Base-by-base conservation (phyloP, 2,329 filamentous ascomycete species). In the Berkeleyomyces basicola region DNA sequence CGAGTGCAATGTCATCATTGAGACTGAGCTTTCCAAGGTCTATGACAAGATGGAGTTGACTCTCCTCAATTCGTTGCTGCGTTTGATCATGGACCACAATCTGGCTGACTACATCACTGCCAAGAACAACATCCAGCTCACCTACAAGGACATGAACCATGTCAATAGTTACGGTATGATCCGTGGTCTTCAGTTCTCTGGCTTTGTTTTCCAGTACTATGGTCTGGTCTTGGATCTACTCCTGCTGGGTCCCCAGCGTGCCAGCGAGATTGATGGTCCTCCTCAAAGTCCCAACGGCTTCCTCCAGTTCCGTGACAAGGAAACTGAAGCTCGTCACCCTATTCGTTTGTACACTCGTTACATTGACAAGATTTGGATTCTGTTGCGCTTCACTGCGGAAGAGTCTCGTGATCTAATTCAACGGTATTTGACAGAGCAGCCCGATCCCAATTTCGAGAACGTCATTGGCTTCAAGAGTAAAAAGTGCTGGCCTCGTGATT, bases 111-210 rank as follows among this genome's bases (percentile, higher is more conserved):
- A 99, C 75, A 99, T 99, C 70, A 96, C 92, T 0, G 90, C 92
- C 44, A 99, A 99, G 82, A 99, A 99, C 79, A 99, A 99, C 71
- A 93, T 99, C 10, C 92, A 96, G 72, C 82, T 99, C 66, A 96
- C 95, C 66, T 99, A 99, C 79, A 99, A 99, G 77, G 93, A 99
- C 69, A 99, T 99, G 93, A 97, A 96, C 71, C 93, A 99, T 70
- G 93, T 95, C 71, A 99, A 99, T 75, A 95, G 90, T 71, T 99
- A 97, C 71, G 93, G 93, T 68, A 88, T 99, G 87, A 96, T 99
- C 69, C 90, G 93, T 70, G 93, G 95, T 68, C 80, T 99, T 14
- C 95, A 99, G 68, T 99, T 99, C 75, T 96, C 93, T 1, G 93
- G 90, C 0, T 99, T 99, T 66, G 93, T 99, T 31, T 99, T 99